Evolutionary conservation across 2,329 filamentous ascomycete species (phyloP), one percentile per base, ranked within the genome.

Genomic region (Diaporthe amygdali): DNA sequence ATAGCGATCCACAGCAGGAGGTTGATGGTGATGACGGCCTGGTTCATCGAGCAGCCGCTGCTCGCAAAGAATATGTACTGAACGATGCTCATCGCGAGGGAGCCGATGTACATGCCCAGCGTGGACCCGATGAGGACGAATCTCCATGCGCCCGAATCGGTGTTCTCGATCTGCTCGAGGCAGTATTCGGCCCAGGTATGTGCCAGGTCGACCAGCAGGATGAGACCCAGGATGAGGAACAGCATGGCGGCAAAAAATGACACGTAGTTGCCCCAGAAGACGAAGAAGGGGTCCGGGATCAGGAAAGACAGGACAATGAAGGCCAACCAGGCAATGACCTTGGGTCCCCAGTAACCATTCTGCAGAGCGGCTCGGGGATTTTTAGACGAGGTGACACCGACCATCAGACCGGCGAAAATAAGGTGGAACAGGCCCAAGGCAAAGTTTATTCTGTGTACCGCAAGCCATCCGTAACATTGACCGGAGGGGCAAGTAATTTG

Each of bases 321-420:
- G 17, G 87, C 90, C 63, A 98, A 80, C 96, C 96, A 99, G 66
- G 91, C 90, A 72, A 98, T 90, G 71, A 99, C 88, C 84, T 99
- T 99, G 55, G 96, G 96, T 2, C 95, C 96, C 96, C 96, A 99
- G 83, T 94, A 99, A n/a, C 96, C 96, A 83, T 99, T 99, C 80
- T 99, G 96, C 68, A 99, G 89, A 22, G 91, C 89, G 2, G 96
- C 95, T 74, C 96, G 92, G 54, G 93, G 93, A 80, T 97, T 93
- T 81, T 94, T 96, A 30, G 95, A 96, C 59, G 91, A 94, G 67
- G 90, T 90, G 66, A 99, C 95, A 66, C 96, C 96, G 69, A 98
- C 87, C 54, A 99, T 88, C 72, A 98, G 87, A 61, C 94, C 84
- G 5, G 94, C 95, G 76, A 98, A 90, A 74, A 97, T 87, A 56